A percentile compares a stretch with the other conserved stretches of the same genome.
Evolutionary conservation across 78 protist genomes (phyloP).

Genomic region (Dictyostelium purpureum): DNA sequence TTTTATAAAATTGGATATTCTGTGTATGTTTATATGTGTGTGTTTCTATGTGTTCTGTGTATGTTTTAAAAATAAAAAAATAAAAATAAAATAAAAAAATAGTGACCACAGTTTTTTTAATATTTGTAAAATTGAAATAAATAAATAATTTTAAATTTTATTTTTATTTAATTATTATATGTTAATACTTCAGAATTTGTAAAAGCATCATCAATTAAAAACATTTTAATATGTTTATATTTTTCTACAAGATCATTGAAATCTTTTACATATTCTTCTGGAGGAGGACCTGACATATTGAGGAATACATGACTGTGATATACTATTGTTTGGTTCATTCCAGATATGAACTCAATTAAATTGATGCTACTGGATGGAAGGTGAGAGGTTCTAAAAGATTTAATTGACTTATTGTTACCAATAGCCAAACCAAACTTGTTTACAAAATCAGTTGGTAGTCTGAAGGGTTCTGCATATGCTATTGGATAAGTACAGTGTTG

Average conservation of each 20-base stretch:
- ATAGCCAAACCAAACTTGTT: not conserved
- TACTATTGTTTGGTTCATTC: not conserved
- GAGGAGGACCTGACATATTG: not conserved
- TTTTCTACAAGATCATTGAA: not conserved
- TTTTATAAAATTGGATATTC: no score
- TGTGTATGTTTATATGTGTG: no score
- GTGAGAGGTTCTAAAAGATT: not conserved
- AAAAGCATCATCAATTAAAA: not conserved
- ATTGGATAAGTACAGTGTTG: not conserved
- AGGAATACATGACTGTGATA: not conserved
- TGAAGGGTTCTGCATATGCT: not conserved
- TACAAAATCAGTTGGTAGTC: not conserved
- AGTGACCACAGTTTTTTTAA: no score
- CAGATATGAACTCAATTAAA: not conserved
- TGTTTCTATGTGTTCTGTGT: no score
- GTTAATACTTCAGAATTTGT: no score
- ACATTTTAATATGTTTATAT: not conserved
- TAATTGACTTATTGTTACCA: not conserved
- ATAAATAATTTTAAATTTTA: no score
- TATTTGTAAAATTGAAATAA: no score
- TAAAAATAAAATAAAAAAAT: no score
- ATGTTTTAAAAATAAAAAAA: no score
- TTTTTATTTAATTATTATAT: no score
- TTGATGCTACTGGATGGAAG: not conserved
- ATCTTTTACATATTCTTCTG: not conserved